Evolutionary conservation across 1,139 yeast species (phyloP).

Genomic region (Waltiozyma sp.): DNA sequence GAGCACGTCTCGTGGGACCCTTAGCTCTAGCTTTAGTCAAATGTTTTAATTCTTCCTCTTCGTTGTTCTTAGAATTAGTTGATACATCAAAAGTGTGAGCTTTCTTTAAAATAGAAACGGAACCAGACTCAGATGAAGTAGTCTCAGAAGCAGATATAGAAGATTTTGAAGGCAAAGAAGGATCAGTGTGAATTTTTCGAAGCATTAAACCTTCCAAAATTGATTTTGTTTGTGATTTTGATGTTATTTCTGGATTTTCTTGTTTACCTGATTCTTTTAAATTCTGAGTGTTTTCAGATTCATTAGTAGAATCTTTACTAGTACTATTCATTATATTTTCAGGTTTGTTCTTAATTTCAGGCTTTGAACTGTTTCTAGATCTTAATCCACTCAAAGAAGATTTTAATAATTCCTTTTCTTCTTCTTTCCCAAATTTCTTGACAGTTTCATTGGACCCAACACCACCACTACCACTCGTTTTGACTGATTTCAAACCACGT

Average conservation of each 20-base stretch:
- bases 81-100: slow-evolving; percentile 23
- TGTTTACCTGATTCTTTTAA: not conserved
- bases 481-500: slow-evolving; percentile 18
- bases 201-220: slow-evolving; percentile 11
- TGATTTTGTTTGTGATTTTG: not conserved
- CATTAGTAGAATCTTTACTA: not conserved
- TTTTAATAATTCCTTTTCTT: slow-evolving; percentile 3
- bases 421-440: not conserved
- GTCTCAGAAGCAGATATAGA: not conserved
- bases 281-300: not conserved
- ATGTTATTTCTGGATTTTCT: not conserved
- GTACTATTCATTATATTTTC: slow-evolving; percentile 4
- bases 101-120: slow-evolving; percentile 9
- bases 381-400: slow-evolving; percentile 6
- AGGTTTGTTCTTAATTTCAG: no score
- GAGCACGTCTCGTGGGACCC: slow-evolving; percentile 70
- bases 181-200: slow-evolving; percentile 4
- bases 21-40: slow-evolving; percentile 51
- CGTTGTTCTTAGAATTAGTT: slow-evolving; percentile 3
- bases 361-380: not conserved
- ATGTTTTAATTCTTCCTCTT: slow-evolving; percentile 34
- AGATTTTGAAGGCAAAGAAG: not conserved
- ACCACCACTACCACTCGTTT: not conserved
- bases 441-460: not conserved
- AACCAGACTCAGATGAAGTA: no score